These are phyloP conservation scores for Boletus subparvulus DNA, from an alignment of 768 basidiomycete species.

Conservation along the genomic window DNA sequence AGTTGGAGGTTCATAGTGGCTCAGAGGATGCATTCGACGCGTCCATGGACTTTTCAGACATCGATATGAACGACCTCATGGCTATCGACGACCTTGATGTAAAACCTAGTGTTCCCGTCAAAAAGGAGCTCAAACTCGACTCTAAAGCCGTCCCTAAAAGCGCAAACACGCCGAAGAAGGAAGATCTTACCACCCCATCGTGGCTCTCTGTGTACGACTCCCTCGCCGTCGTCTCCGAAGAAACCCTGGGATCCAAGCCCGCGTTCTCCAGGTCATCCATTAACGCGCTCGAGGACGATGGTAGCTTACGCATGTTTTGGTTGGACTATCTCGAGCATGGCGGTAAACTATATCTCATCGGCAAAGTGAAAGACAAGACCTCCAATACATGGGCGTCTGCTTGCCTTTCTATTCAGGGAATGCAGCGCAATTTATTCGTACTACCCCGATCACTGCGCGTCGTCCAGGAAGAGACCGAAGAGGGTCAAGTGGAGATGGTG, in stretches of 20 bases:
- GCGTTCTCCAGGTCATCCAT: constrained; percentile 41
- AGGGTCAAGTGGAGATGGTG: constrained; percentile 37
- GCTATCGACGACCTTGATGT: constrained; percentile 57
- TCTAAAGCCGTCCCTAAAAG: constrained; percentile 11
- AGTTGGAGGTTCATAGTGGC: constrained; percentile 57
- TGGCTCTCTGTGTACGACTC: constrained; percentile 81
- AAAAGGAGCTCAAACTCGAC: constrained; percentile 20
- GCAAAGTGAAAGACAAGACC: constrained; percentile 83
- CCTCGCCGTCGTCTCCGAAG: constrained; percentile 58
- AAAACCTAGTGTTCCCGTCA: constrained; percentile 36
- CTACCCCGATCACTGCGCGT: constrained; percentile 72
- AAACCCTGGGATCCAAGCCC: constrained; percentile 49
- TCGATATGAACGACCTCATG: constrained; percentile 55
- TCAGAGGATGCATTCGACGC: constrained; percentile 50
- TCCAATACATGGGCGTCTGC: constrained; percentile 72
- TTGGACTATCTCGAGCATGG: constrained; percentile 88
- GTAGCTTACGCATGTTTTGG: constrained; percentile 92
- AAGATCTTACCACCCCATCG: constrained; percentile 47
- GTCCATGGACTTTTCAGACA: constrained; percentile 54
- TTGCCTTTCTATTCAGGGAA: constrained; percentile 79
- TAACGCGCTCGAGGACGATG: constrained; percentile 77
- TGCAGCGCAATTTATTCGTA: constrained; percentile 89
- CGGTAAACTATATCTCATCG: constrained; percentile 84
- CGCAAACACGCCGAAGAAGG: constrained; percentile 39
- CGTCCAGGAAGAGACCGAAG: constrained; percentile 34